phyloP scores from a whole-genome alignment of 1,139 yeast species.

The Taphrina pruni region DNA sequence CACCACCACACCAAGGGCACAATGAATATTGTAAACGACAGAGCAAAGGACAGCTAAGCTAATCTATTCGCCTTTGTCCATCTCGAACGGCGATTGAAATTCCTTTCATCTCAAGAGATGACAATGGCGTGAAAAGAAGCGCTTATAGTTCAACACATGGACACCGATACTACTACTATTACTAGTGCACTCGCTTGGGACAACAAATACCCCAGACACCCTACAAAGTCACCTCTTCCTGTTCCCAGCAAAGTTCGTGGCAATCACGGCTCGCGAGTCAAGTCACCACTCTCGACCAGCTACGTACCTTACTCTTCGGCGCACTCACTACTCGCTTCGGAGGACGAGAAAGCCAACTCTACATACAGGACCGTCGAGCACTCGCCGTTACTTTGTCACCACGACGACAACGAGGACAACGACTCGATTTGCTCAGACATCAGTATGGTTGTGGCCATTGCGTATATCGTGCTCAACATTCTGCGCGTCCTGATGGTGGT shows the following conservation, averaged over 20 bases:
- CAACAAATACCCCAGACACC: not conserved
- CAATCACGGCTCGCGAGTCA: not conserved
- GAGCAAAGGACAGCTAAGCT: not conserved
- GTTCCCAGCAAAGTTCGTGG: not conserved
- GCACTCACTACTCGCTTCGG: not conserved
- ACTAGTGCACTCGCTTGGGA: not conserved
- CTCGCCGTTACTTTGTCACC: not conserved
- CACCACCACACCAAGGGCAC: constrained; percentile 4
- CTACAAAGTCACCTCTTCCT: not conserved
- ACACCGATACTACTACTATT: not conserved
- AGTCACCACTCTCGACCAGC: constrained; percentile 9
- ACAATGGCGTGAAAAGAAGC: not conserved
- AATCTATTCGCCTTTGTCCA: not conserved
- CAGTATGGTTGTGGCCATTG: constrained; percentile 22
- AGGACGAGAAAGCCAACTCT: not conserved
- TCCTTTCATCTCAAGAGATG: not conserved
- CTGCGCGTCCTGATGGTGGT: constrained; percentile 23
- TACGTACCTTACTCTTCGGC: not conserved
- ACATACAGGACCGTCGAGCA: not conserved
- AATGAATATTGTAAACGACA: not conserved
- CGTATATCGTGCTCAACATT: constrained; percentile 34
- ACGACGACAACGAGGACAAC: not conserved
- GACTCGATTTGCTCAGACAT: constrained; percentile 2
- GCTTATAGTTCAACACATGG: not conserved
- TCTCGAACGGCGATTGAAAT: not conserved